Evolutionary conservation across 768 basidiomycete genomes (phyloP).

Genomic region (Mycena metata): DNA sequence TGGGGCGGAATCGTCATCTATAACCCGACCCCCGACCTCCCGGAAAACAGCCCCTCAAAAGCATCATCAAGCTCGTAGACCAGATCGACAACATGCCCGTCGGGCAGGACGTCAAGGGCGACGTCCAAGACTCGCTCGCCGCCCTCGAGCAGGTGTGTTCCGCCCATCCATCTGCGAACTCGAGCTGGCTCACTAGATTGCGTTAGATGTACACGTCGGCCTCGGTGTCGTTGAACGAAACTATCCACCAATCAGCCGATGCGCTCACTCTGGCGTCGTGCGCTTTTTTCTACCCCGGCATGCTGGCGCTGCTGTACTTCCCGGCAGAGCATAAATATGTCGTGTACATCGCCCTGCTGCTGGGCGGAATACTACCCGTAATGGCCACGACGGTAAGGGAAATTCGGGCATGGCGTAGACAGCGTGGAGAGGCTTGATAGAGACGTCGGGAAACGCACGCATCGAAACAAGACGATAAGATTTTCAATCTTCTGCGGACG

Average conservation of each 20-base stretch:
- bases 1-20: conserved; percentile 91
- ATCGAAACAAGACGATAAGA: no score
- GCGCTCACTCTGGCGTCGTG: conserved; percentile 79
- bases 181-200: background rate
- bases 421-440: conserved; percentile 36
- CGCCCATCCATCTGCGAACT: conserved; percentile 7
- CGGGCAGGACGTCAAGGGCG: conserved; percentile 77
- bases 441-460: no score
- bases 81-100: conserved; percentile 96
- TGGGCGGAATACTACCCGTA: conserved; percentile 88
- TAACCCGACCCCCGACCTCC: conserved; percentile 63
- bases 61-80: conserved; percentile 86
- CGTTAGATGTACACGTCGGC: conserved; percentile 29
- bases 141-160: conserved; percentile 82
- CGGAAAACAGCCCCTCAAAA: conserved; percentile 61
- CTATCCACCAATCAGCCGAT: conserved; percentile 70
- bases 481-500: no score
- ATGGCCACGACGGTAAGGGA: conserved; percentile 82
- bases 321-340: conserved; percentile 98
- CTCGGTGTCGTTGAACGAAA: conserved; percentile 34
- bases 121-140: conserved; percentile 77
- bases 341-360: conserved; percentile 95
- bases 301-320: conserved; percentile 96
- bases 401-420: conserved; percentile 70
- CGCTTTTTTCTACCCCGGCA: conserved; percentile 97